Evolutionary conservation across 176 grass and related monocot genomes (phyloP), one percentile per base, ranked within the genome.

Genomic region (Elaeis guineensis): DNA sequence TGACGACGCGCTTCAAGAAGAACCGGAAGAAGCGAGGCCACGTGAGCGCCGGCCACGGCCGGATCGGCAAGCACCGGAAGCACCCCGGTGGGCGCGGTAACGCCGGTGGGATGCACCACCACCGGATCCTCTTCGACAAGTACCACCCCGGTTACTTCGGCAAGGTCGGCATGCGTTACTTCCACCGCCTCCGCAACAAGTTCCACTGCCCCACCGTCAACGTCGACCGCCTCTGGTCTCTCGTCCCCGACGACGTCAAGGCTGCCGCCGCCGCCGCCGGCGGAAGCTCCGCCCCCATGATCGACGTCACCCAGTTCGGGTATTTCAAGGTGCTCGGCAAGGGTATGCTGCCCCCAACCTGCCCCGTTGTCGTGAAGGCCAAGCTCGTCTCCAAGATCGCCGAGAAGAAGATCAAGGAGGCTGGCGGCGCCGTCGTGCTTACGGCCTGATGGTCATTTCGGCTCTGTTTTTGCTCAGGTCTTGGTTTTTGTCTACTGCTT

Each of bases 91-190:
- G 90, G 8, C 86, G 83, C 21, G 86, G 90, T 39, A 95, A 95
- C 77, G 90, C 90, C 64, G 90, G 86, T 64, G 90, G 90, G 29
- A 84, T 95, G 90, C 90, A 87, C 82, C 90, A 95, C 74, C 86
- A 95, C 80, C 86, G 90, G 19, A 95, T 95, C 77, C 86, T 95
- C 70, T 95, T 95, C 70, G 86, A 95, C 83, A 95, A 95, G 77
- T 90, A 95, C 77, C 90, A 90, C 65, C 90, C 90, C 0, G 90
- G 90, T 0, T 95, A 82, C 86, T 95, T 95, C 74, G 90, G 90
- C 49, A 95, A 95, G 77, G 90, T 95, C 52, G 90, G 90, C 17
- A 95, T 95, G 90, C 82, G 90, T 18, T 86, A 95, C 82, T 95
- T 95, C 79, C 90, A 90, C 71, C 84, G 71, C 78, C 90, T 95